Conservation (phyloP, 1,139 yeast genomes). For the Schizosaccharomyces versatilis region DNA sequence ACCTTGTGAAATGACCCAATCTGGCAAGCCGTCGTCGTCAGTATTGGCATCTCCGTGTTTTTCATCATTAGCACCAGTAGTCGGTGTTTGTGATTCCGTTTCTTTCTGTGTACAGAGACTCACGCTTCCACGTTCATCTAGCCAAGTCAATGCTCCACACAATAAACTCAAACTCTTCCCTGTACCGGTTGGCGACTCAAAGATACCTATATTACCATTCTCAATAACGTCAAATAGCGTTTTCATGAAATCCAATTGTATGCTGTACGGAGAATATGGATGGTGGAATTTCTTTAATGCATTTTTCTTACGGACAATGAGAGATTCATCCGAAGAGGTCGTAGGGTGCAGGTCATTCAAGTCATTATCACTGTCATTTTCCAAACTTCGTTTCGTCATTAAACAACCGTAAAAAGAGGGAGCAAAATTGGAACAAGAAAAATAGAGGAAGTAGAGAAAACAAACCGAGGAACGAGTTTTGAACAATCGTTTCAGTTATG, state of each 20-base stretch:
- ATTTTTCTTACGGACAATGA: neutral
- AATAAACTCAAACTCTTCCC: constrained; percentile 24
- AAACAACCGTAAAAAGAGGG: too few relatives aligned
- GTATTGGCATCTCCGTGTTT: constrained; percentile 23
- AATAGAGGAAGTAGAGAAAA: too few relatives aligned
- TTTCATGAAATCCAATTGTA: constrained; percentile 58
- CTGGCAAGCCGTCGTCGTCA: neutral
- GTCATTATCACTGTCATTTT: too few relatives aligned
- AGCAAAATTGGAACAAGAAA: too few relatives aligned
- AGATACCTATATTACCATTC: constrained; percentile 36
- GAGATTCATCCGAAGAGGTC: too few relatives aligned
- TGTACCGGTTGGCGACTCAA: constrained; percentile 79
- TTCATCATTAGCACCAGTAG: constrained; percentile 38
- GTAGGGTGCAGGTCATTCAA: too few relatives aligned
- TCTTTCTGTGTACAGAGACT: constrained; percentile 13
- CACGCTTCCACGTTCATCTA: constrained; percentile 34
- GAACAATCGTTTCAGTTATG: too few relatives aligned
- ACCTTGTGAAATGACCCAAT: constrained; percentile 1
- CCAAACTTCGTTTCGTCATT: too few relatives aligned
- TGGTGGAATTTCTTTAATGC: constrained; percentile 29
- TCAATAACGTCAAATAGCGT: constrained; percentile 44
- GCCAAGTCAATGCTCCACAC: constrained; percentile 74
- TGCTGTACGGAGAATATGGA: constrained; percentile 62
- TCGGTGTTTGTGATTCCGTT: constrained; percentile 16
- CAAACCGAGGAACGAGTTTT: too few relatives aligned